Evolutionary conservation across 2,329 filamentous ascomycete species (phyloP).

Genomic region (Fusarium sacchari): DNA sequence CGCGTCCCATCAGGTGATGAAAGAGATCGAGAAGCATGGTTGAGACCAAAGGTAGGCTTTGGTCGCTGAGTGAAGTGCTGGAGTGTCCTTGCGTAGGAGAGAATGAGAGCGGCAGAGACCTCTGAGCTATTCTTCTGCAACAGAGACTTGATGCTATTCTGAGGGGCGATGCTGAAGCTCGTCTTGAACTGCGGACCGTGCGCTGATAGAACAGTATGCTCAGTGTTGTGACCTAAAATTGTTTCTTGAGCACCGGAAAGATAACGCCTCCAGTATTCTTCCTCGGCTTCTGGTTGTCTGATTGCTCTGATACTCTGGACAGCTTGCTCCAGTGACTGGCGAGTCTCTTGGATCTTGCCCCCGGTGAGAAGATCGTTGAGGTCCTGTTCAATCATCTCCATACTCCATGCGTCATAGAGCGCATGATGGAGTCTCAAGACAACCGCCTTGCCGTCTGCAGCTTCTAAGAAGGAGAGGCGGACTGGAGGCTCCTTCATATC

Average conservation of each 20-base stretch:
- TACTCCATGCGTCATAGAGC: slow-evolving; percentile 23
- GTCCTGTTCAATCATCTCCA: slow-evolving; percentile 20
- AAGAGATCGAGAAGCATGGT: slow-evolving; percentile 20
- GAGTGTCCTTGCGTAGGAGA: neutral
- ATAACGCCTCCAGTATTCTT: neutral
- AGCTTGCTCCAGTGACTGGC: neutral
- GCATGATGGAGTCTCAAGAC: slow-evolving; percentile 22
- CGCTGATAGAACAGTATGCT: rapidly evolving
- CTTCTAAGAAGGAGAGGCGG: neutral
- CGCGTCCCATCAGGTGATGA: neutral
- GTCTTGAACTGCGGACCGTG: slow-evolving; percentile 5
- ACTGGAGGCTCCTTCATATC: slow-evolving; percentile 7
- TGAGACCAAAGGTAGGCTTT: slow-evolving; percentile 9
- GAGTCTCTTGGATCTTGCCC: rapidly evolving
- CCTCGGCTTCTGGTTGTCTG: neutral
- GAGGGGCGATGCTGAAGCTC: rapidly evolving
- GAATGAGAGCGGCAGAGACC: neutral
- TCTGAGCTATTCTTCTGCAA: neutral
- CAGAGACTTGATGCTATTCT: neutral
- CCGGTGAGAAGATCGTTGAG: neutral
- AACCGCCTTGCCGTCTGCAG: neutral
- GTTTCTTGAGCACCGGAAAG: slow-evolving; percentile 1
- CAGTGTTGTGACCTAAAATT: neutral
- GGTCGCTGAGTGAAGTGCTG: neutral
- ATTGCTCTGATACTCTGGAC: neutral